Evolutionary conservation across 139 green algal species (phyloP), one percentile per base, ranked within the genome.

Genomic region (Chlamydomonas urium): DNA sequence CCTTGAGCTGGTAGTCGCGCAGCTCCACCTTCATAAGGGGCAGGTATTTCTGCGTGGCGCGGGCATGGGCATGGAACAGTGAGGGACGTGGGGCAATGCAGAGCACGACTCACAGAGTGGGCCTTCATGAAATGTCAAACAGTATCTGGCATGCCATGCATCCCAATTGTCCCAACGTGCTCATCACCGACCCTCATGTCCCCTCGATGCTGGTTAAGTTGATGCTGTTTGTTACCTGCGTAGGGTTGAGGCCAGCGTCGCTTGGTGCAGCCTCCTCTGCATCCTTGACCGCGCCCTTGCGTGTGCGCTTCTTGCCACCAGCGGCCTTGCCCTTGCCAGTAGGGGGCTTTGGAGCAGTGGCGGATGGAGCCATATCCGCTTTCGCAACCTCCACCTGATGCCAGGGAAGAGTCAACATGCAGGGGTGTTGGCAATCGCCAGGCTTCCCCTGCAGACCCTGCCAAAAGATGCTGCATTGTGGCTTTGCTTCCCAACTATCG

Each of bases 1-100:
- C 93, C 63, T 89, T 90, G 36, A 98, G 79, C 85, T 97, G 93
- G 77, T 97, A 97, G 56, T 92, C 85, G 1, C 92, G 86, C 74
- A 95, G 74, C 32, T 91, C 83, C 0, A 82, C 90, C 4, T 73
- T 66, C n/a, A 97, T 89, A 14, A 96, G 79, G 1, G 93, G 93
- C 69, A 94, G 79, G 33, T 97, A 76, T 31, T 86, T 78, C 84
- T 93, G 83, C 23, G 29, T n/a, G 29, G 32, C 5, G 42, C 10
- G 14, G 17, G 42, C 42, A 53, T n/a, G 14, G 42, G 10, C 42
- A 53, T 17, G 42, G 19, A 33, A n/a, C n/a, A n/a, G n/a, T n/a
- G n/a, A n/a, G n/a, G n/a, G n/a, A n/a, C n/a, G n/a, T n/a, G n/a
- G n/a, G n/a, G n/a, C n/a, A n/a, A n/a, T n/a, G n/a, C n/a, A n/a